phyloP scores from a whole-genome alignment of 345 rosid species.

The Isatis tinctoria region DNA sequence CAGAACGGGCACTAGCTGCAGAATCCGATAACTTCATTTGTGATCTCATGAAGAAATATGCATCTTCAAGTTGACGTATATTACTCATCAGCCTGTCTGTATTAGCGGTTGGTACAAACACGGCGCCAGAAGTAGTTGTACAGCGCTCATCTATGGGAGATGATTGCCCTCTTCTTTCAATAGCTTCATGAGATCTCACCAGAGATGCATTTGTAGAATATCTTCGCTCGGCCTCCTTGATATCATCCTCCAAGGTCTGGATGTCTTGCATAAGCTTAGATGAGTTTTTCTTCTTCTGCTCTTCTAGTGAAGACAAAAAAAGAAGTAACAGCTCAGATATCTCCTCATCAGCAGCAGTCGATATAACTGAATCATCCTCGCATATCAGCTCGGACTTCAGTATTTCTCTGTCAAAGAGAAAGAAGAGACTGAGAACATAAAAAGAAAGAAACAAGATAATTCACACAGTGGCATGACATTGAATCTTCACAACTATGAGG shows the following conservation, averaged over 20 bases:
- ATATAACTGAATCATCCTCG: conserved; percentile 32
- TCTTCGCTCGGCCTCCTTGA: conserved; percentile 60
- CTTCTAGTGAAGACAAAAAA: conserved; percentile 59
- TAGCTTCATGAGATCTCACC: conserved; percentile 24
- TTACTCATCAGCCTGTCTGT: conserved; percentile 51
- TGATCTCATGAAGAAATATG: conserved; percentile 73
- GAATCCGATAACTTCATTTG: conserved; percentile 38
- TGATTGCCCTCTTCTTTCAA: conserved; percentile 28
- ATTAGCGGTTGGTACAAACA: conserved; percentile 35
- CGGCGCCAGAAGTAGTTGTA: conserved; percentile 33
- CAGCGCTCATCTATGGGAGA: conserved; percentile 14
- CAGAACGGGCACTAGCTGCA: conserved; percentile 34
- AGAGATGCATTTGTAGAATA: conserved; percentile 31
- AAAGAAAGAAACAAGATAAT: background rate
- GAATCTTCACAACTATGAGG: background rate
- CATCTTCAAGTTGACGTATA: conserved; percentile 66
- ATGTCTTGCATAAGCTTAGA: conserved; percentile 58
- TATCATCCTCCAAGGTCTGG: conserved; percentile 59
- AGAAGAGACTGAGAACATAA: conserved; percentile 17
- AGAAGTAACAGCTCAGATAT: conserved; percentile 60
- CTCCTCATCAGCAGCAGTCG: conserved; percentile 39
- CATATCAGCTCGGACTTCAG: conserved; percentile 61
- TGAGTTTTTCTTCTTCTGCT: conserved; percentile 57
- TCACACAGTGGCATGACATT: background rate
- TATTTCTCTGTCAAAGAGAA: conserved; percentile 62